phyloP scores from a whole-genome alignment of 2,329 filamentous ascomycete species.

The Leptographium flavum region DNA sequence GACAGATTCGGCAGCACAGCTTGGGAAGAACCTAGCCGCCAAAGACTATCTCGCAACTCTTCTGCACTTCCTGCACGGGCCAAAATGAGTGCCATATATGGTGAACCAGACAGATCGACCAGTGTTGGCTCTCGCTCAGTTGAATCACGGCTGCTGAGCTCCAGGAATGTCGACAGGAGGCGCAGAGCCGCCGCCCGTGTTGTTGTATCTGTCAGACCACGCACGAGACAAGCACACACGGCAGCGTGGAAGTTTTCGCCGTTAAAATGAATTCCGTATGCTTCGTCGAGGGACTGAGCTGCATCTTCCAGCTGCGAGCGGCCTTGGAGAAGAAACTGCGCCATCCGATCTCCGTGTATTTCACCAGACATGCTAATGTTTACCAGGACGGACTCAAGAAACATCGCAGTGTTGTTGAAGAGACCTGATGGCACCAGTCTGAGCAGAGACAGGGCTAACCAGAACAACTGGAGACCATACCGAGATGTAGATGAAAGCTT shows the following conservation, averaged over 20 bases:
- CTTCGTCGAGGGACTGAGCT: constrained; percentile 45
- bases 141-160: constrained; percentile 28
- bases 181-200: constrained; percentile 45
- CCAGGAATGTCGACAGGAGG: constrained; percentile 47
- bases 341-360: constrained; percentile 44
- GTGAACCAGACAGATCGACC: constrained; percentile 26
- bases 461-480: constrained; percentile 56
- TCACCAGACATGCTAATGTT: constrained; percentile 50
- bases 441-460: constrained; percentile 53
- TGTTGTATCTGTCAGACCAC: constrained; percentile 47
- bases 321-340: constrained; percentile 45
- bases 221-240: constrained; percentile 47
- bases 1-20: constrained; percentile 24
- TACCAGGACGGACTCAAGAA: constrained; percentile 48
- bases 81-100: constrained; percentile 46
- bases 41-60: constrained; percentile 49
- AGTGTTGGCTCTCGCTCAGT: constrained; percentile 5
- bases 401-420: constrained; percentile 51
- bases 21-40: constrained; percentile 41
- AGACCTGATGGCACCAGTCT: constrained; percentile 46
- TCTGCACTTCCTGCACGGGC: constrained; percentile 40
- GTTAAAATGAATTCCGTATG: constrained; percentile 51
- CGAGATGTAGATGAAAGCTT: constrained; percentile 53
- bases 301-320: constrained; percentile 46
- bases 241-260: constrained; percentile 53